Evolutionary conservation across 257 asterid genomes (phyloP).

Genomic region (Jacaranda copaia): DNA sequence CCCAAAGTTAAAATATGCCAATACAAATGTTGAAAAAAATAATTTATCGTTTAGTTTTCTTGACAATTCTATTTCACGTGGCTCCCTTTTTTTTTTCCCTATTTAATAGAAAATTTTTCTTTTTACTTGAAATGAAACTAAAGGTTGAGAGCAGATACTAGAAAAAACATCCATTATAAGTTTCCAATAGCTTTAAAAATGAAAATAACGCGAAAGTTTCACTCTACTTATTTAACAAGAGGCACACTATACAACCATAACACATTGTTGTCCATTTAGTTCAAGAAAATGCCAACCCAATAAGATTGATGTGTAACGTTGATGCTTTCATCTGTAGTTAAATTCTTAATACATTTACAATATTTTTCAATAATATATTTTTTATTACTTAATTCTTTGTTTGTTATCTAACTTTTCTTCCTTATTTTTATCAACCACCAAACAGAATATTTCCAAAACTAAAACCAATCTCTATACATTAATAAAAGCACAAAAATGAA

Average conservation of each 20-base stretch:
- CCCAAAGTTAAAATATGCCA: too few relatives aligned
- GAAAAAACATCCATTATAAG: neutral
- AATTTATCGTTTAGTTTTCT: neutral
- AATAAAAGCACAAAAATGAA: neutral
- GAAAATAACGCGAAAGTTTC: slow-evolving; percentile 30
- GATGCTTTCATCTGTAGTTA: too few relatives aligned
- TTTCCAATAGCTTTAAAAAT: slow-evolving; percentile 6
- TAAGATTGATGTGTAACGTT: too few relatives aligned
- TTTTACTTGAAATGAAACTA: neutral
- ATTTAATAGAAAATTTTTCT: neutral
- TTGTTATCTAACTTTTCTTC: neutral
- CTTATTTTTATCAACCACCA: too few relatives aligned
- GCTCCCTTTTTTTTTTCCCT: neutral
- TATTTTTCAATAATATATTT: too few relatives aligned
- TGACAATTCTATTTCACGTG: neutral
- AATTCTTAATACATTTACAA: too few relatives aligned
- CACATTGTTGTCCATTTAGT: neutral
- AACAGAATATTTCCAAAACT: too few relatives aligned
- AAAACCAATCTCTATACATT: neutral
- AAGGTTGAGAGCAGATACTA: slow-evolving; percentile 33
- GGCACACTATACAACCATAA: neutral
- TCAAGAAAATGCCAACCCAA: neutral
- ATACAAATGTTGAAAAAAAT: too few relatives aligned
- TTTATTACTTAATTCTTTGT: too few relatives aligned
- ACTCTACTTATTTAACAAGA: neutral